These are phyloP conservation scores for Plantago coronopus DNA, from an alignment of 305 asterid species.

Conservation along the genomic window DNA sequence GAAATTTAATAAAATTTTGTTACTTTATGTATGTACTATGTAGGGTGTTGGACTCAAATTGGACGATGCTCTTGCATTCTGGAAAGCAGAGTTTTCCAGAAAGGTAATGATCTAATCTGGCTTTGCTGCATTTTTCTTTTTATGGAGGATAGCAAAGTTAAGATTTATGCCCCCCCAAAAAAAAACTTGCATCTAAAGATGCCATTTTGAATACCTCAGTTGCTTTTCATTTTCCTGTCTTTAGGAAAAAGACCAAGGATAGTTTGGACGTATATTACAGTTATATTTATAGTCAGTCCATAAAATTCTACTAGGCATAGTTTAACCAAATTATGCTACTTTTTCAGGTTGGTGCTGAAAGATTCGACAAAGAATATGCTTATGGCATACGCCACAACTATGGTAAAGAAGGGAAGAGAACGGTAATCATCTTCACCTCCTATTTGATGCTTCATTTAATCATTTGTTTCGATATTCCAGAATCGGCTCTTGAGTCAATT, in stretches of 20 bases:
- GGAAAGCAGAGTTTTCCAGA: conserved; percentile 90
- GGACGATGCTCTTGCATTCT: conserved; percentile 97
- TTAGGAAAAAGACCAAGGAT: background rate
- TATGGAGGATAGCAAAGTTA: background rate
- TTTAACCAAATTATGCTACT: conserved; percentile 20
- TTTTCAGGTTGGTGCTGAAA: conserved; percentile 85
- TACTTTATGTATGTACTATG: conserved; percentile 29
- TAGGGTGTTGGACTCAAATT: conserved; percentile 95
- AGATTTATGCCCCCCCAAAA: background rate
- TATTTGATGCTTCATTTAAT: conserved; percentile 19
- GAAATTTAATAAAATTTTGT: conserved; percentile 23
- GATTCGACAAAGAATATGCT: conserved; percentile 94
- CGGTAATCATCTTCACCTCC: conserved; percentile 43
- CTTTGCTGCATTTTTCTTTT: conserved; percentile 18
- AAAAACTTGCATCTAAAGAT: background rate
- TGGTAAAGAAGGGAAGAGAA: conserved; percentile 99
- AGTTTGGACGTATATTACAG: background rate
- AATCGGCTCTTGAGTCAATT: background rate
- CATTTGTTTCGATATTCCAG: conserved; percentile 3
- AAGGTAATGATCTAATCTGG: conserved; percentile 46
- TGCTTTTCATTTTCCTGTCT: background rate
- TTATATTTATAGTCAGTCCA: background rate
- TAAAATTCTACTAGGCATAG: background rate
- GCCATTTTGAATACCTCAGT: background rate
- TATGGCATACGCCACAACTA: conserved; percentile 84